These are phyloP conservation scores for Mortierella sp. DNA, from an alignment of 371 early-diverging fungal species.

Conservation along the genomic window DNA sequence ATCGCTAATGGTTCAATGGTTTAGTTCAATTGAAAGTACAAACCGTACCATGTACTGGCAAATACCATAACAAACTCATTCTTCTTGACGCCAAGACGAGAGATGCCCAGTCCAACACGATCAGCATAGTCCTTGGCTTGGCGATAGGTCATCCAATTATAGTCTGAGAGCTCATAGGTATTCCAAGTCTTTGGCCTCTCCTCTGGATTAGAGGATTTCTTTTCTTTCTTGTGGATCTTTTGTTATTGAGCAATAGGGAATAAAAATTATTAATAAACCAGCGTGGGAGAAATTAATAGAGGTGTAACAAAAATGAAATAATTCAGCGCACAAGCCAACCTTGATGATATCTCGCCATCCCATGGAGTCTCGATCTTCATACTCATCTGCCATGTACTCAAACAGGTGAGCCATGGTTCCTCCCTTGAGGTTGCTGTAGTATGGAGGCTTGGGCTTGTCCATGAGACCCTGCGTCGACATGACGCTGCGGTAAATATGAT, in stretches of 20 bases:
- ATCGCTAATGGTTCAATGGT: too few relatives aligned
- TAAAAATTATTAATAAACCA: neutral
- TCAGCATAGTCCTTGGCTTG: conserved; percentile 59
- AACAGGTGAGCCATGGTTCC: conserved; percentile 63
- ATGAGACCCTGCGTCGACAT: conserved; percentile 61
- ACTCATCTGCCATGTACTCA: conserved; percentile 58
- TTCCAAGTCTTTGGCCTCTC: conserved; percentile 67
- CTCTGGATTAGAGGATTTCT: conserved; percentile 36
- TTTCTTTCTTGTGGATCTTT: conserved; percentile 62
- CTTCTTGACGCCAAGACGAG: conserved; percentile 57
- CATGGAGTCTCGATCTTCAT: conserved; percentile 61
- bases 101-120: conserved; percentile 58
- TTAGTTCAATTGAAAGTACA: too few relatives aligned
- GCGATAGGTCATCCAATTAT: conserved; percentile 63
- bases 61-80: conserved; percentile 71
- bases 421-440: conserved; percentile 54
- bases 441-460: conserved; percentile 58
- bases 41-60: conserved; percentile 66
- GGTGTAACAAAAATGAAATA: neutral
- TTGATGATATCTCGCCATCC: conserved; percentile 64
- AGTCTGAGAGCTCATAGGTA: conserved; percentile 67
- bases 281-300: neutral
- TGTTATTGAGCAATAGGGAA: too few relatives aligned
- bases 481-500: conserved; percentile 64
- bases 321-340: conserved; percentile 37